Conservation (phyloP, 2,329 filamentous ascomycete species). For the Beauveria australis region DNA sequence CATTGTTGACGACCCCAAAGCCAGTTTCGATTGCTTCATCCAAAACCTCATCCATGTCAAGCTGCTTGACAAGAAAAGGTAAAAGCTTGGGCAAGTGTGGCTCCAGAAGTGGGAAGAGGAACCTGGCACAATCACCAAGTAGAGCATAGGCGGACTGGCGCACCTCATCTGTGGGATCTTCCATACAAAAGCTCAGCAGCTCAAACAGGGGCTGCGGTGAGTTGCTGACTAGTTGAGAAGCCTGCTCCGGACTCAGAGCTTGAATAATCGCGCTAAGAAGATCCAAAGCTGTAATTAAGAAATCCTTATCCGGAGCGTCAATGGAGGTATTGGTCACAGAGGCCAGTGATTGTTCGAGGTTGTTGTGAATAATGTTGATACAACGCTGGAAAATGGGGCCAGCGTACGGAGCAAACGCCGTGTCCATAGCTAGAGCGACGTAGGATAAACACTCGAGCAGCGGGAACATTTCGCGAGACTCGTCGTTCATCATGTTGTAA, state of each 20-base stretch:
- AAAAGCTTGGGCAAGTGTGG: constrained; percentile 65
- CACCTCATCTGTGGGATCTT: constrained; percentile 83
- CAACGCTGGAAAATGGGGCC: constrained; percentile 80
- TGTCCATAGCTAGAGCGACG: constrained; percentile 76
- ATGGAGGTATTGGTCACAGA: constrained; percentile 59
- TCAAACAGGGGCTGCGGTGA: constrained; percentile 84
- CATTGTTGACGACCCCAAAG: constrained; percentile 95
- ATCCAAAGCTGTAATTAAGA: constrained; percentile 89
- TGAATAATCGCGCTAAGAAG: constrained; percentile 90
- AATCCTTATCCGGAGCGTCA: constrained; percentile 90
- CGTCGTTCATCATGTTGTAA: constrained; percentile 79
- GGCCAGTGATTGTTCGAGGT: constrained; percentile 71
- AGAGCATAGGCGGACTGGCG: constrained; percentile 93
- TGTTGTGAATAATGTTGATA: constrained; percentile 83
- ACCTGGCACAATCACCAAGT: constrained; percentile 89
- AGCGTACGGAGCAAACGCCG: constrained; percentile 77
- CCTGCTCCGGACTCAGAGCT: constrained; percentile 66
- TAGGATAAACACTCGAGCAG: constrained; percentile 95
- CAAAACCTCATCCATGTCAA: constrained; percentile 69
- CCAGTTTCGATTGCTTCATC: constrained; percentile 77
- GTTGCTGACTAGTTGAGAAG: constrained; percentile 64
- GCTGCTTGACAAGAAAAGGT: constrained; percentile 75
- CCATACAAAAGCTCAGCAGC: constrained; percentile 83
- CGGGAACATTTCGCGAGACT: constrained; percentile 89
- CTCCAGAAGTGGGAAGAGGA: constrained; percentile 75